phyloP scores from a whole-genome alignment of 768 basidiomycete species.

The Pisolithus orientalis region DNA sequence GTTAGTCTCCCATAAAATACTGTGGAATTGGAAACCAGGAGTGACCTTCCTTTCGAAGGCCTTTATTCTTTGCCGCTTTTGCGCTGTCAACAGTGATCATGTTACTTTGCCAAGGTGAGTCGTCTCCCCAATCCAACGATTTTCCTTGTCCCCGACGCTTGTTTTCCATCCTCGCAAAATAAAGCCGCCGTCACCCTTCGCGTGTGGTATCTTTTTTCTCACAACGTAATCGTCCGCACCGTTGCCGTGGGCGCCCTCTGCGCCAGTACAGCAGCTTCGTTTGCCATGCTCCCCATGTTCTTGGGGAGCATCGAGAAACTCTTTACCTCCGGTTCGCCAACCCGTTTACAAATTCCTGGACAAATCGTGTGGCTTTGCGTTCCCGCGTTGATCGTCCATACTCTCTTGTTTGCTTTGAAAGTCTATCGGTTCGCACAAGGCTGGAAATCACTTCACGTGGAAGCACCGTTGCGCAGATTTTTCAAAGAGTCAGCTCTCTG shows the following conservation, averaged over 20 bases:
- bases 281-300: not conserved
- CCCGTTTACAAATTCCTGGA: not conserved
- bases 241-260: not conserved
- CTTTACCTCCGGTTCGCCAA: not conserved
- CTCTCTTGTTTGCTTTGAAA: conserved; percentile 11
- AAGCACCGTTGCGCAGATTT: conserved; percentile 8
- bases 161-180: too few relatives aligned
- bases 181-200: conserved; percentile 12
- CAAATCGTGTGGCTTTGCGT: conserved; percentile 5
- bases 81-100: not conserved
- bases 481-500: conserved; percentile 13
- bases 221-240: not conserved
- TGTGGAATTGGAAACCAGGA: too few relatives aligned
- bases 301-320: not conserved
- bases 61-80: not conserved
- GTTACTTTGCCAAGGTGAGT: conserved; percentile 14
- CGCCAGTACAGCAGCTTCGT: not conserved
- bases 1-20: not conserved
- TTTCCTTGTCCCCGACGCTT: too few relatives aligned
- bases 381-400: conserved; percentile 11
- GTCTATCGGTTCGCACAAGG: conserved; percentile 9
- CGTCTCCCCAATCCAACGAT: not conserved
- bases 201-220: conserved; percentile 15
- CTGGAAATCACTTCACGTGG: not conserved
- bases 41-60: too few relatives aligned